A percentile compares a stretch with the other conserved stretches of the same genome.
phyloP scores from a whole-genome alignment of 495 filamentous ascomycete genomes.

The Penicillium malachiteum region DNA sequence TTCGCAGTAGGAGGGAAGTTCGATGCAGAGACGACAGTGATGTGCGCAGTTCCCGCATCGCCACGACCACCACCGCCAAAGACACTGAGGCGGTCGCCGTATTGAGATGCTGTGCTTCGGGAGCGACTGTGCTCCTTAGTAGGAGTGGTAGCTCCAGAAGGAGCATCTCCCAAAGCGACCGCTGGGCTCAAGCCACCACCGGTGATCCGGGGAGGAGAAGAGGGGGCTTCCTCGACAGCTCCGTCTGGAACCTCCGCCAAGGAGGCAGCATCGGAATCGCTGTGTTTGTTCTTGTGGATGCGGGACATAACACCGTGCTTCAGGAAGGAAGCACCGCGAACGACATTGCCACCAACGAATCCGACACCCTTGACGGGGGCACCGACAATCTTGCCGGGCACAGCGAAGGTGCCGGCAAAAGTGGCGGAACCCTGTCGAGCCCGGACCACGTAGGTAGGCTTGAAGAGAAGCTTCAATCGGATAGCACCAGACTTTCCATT shows the following conservation, averaged over 20 bases:
- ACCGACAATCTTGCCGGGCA: slow-evolving; percentile 89
- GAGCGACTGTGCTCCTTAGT: slow-evolving; percentile 59
- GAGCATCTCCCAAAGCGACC: slow-evolving; percentile 31
- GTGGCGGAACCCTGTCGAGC: slow-evolving; percentile 88
- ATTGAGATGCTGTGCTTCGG: slow-evolving; percentile 61
- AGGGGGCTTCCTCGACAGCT: slow-evolving; percentile 30
- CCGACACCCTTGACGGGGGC: slow-evolving; percentile 89
- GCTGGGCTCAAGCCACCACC: slow-evolving; percentile 37
- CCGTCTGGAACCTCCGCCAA: slow-evolving; percentile 6
- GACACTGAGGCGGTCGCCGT: slow-evolving; percentile 46
- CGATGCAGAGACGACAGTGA: slow-evolving; percentile 75
- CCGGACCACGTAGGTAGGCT: slow-evolving; percentile 84
- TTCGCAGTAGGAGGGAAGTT: slow-evolving; percentile 79
- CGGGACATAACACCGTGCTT: slow-evolving; percentile 68
- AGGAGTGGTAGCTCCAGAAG: slow-evolving; percentile 35
- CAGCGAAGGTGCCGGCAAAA: slow-evolving; percentile 87
- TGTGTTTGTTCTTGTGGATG: slow-evolving; percentile 51
- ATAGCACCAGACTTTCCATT: slow-evolving; percentile 89
- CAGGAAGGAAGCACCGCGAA: slow-evolving; percentile 85
- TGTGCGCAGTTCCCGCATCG: slow-evolving; percentile 71
- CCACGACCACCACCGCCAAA: slow-evolving; percentile 49
- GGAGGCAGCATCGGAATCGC: slow-evolving; percentile 52
- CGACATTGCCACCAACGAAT: slow-evolving; percentile 75
- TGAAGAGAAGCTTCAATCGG: slow-evolving; percentile 86
- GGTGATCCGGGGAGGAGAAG: slow-evolving; percentile 30